A percentile compares a stretch with the other conserved stretches of the same genome.
Evolutionary conservation across 116 monocot genomes (phyloP).

Genomic region (Trichopus zeylanicus): DNA sequence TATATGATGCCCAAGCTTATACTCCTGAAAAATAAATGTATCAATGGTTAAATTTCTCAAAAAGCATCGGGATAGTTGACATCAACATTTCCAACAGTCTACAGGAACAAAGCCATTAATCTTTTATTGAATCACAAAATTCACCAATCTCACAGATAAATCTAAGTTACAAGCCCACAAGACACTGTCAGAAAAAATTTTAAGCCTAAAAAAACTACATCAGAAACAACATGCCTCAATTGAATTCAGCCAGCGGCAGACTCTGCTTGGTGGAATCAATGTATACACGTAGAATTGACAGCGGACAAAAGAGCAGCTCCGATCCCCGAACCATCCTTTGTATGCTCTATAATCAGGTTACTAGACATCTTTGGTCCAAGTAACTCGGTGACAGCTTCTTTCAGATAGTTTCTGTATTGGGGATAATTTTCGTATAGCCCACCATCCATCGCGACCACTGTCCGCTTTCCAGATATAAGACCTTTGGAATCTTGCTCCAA

Average conservation of each 20-base stretch:
- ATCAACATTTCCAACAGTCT: too few species aligned
- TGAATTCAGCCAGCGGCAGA: not conserved
- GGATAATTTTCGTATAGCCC: slow-evolving; percentile 74
- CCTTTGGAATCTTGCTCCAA: slow-evolving; percentile 48
- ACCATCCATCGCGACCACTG: slow-evolving; percentile 77
- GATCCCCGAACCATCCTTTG: slow-evolving; percentile 70
- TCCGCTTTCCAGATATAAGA: slow-evolving; percentile 31
- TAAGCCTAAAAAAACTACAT: not conserved
- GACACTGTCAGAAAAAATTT: not conserved
- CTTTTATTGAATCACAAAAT: not conserved
- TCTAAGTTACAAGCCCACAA: not conserved
- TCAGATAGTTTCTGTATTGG: slow-evolving; percentile 40
- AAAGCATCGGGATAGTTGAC: too few species aligned
- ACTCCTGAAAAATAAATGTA: too few species aligned
- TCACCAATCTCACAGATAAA: not conserved
- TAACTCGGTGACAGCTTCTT: slow-evolving; percentile 48
- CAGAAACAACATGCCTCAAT: not conserved
- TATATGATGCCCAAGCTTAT: not conserved
- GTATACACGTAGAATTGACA: slow-evolving; percentile 37
- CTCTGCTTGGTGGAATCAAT: not conserved
- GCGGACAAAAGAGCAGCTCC: slow-evolving; percentile 71
- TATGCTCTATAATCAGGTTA: slow-evolving; percentile 44
- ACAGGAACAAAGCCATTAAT: too few species aligned
- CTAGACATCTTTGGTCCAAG: slow-evolving; percentile 38
- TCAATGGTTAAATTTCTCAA: too few species aligned